Base-by-base conservation (phyloP, 1,284 basidiomycete species). In the Ustilago sp. region DNA sequence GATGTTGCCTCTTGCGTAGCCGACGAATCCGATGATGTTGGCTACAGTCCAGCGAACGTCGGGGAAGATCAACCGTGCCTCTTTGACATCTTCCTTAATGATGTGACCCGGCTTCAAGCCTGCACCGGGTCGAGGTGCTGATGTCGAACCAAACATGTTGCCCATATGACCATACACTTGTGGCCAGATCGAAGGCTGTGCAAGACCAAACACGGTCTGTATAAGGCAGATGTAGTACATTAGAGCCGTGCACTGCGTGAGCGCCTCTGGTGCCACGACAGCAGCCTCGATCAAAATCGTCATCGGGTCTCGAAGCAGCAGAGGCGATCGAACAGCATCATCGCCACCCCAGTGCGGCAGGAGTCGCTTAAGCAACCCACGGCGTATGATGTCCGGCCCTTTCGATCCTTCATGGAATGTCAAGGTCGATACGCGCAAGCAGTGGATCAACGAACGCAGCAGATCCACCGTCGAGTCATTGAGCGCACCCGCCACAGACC, bases 171-270 rank as follows among this genome's bases (percentile, higher is more conserved):
- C 72, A 48, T 74, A 73, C 45, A 69, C 67, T 63, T 81, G 78
- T 15, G 82, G 81, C 82, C 81, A 80, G 48, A 82, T 68, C 39
- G 78, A 74, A 5, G 84, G 84, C 61, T 86, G 84, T 11, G 84
- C 83, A 13, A 86, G 70, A 35, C 84, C 84, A 63, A 85, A 86
- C 28, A 86, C 74, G 36, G 78, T 76, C 66, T 84, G 84, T 11
- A 86, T 77, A 7, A 86, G 78, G 41, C 74, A 76, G 31, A 79
- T 78, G 69, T 86, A 86, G 80, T 81, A 86, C 80, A 86, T 80
- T 5, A 86, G 74, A 19, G 80, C 74, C n/a, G 83, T 83, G 63
- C 83, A 75, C 69, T 85, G 84, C 38, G 60, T 63, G 36, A 86
- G 58, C 28, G 73, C 62, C 38, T 82, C 77, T 0, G 84, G 84